Evolutionary conservation across 2,329 filamentous ascomycete species (phyloP), one percentile per base, ranked within the genome.

Genomic region (Penicillium janthinellum): DNA sequence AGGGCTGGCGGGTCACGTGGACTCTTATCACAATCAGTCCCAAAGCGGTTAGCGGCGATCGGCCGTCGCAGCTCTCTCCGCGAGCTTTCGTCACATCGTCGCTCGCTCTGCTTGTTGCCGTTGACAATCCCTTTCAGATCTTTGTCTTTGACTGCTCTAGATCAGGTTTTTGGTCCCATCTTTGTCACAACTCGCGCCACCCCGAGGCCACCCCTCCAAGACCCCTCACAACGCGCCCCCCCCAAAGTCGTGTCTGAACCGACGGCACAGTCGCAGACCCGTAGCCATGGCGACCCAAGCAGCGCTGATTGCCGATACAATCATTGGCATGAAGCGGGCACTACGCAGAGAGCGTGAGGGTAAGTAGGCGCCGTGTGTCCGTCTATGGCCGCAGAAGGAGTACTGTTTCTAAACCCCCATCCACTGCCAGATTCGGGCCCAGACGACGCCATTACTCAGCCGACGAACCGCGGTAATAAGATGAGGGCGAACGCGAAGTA

Each of bases 401-500:
- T 25, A 28, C 22, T 41, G 35, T 56, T 57, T 58, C 58, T 66
- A 56, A 66, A 58, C 39, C 51, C 48, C 63, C 59, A 31, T 55
- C 51, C 50, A 50, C 55, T 38, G 11, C 42, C 58, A 78, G 77
- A 75, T 64, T 68, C 70, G 17, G 76, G 70, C 25, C 73, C 82
- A 38, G 85, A 87, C 65, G 82, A 84, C 52, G 75, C 79, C 47
- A 83, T 86, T 64, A 78, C 78, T 28, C 78, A 81, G 58, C 81
- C 82, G 54, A 83, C 83, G 54, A 86, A 86, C 70, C 81, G 84
- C 69, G 84, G 84, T 58, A 86, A 88, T 71, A 88, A 87, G 73
- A 78, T 88, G 66, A 83, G 83, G 71, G 79, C 79, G 60, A 84
- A 85, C 68, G 83, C 85, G 25, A 79, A 79, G 62, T 82, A 83